Evolutionary conservation across 768 basidiomycete genomes (phyloP).

Genomic region (Amanita rubescens): DNA sequence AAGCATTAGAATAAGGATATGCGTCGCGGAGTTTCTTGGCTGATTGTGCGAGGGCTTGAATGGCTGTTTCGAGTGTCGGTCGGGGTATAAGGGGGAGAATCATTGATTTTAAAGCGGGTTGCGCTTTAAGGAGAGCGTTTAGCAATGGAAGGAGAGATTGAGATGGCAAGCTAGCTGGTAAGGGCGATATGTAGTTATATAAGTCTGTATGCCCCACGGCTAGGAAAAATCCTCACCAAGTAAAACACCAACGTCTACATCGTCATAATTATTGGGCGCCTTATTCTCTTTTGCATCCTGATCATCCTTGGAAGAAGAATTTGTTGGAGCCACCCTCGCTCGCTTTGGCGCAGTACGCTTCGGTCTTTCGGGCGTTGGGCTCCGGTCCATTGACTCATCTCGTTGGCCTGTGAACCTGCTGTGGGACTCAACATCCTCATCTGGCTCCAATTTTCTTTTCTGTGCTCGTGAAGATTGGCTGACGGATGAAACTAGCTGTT

Average conservation of each 20-base stretch:
- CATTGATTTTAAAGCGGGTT: slow-evolving; percentile 64
- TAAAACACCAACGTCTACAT: slow-evolving; percentile 73
- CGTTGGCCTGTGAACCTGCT: slow-evolving; percentile 24
- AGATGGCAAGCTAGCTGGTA: slow-evolving; percentile 69
- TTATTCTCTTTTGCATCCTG: slow-evolving; percentile 43
- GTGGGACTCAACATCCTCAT: slow-evolving; percentile 50
- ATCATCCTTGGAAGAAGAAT: slow-evolving; percentile 29
- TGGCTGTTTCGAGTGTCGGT: slow-evolving; percentile 71
- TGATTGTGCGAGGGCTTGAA: slow-evolving; percentile 59
- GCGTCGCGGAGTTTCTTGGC: slow-evolving; percentile 73
- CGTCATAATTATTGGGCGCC: slow-evolving; percentile 34
- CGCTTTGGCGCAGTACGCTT: slow-evolving; percentile 68
- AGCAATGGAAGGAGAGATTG: slow-evolving; percentile 72
- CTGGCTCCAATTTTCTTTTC: slow-evolving; percentile 62
- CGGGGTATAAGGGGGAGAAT: slow-evolving; percentile 76
- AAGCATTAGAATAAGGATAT: slow-evolving; percentile 67
- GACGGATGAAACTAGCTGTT: slow-evolving; percentile 46
- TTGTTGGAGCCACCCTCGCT: slow-evolving; percentile 36
- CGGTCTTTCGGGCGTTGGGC: slow-evolving; percentile 75
- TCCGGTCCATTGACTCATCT: slow-evolving; percentile 78
- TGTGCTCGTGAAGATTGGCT: slow-evolving; percentile 36
- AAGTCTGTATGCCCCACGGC: slow-evolving; percentile 1
- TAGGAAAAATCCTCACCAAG: slow-evolving; percentile 46
- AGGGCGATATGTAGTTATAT: slow-evolving; percentile 13
- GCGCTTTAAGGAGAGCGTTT: slow-evolving; percentile 54